Percentiles rank a stretch among this genome's conserved stretches.
Conservation (phyloP, 306 rosid genomes). For the Vigna radiata region DNA sequence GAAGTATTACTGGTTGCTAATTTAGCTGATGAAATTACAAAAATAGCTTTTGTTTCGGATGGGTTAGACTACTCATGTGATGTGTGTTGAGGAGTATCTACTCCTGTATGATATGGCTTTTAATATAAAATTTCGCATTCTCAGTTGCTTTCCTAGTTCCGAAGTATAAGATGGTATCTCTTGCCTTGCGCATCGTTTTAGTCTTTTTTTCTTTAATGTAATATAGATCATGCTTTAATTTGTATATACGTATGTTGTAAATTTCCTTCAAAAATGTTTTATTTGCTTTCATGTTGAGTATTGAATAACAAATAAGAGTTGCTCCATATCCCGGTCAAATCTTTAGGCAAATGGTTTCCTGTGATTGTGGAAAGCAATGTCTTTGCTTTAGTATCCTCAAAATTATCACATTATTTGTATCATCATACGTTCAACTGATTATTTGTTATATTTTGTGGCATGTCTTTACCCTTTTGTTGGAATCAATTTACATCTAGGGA, state of each 20-base stretch:
- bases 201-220: background rate
- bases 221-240: background rate
- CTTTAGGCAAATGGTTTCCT: background rate
- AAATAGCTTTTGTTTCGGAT: background rate
- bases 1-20: background rate
- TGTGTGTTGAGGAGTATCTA: background rate
- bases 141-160: background rate
- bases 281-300: background rate
- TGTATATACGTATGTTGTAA: background rate
- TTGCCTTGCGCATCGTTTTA: background rate
- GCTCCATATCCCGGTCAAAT: background rate
- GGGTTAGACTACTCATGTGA: background rate
- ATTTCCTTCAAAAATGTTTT: background rate
- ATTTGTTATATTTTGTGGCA: conserved; percentile 3
- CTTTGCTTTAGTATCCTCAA: background rate
- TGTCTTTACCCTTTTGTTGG: background rate
- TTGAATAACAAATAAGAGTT: background rate
- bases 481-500: background rate
- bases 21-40: background rate
- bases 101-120: background rate
- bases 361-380: background rate
- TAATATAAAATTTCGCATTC: background rate
- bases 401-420: background rate
- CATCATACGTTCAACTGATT: background rate
- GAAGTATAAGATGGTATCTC: background rate